Percentiles rank a stretch among this genome's conserved stretches.
phyloP scores from a whole-genome alignment of 352 stramenopile species.

The Pythium oligandrum region DNA sequence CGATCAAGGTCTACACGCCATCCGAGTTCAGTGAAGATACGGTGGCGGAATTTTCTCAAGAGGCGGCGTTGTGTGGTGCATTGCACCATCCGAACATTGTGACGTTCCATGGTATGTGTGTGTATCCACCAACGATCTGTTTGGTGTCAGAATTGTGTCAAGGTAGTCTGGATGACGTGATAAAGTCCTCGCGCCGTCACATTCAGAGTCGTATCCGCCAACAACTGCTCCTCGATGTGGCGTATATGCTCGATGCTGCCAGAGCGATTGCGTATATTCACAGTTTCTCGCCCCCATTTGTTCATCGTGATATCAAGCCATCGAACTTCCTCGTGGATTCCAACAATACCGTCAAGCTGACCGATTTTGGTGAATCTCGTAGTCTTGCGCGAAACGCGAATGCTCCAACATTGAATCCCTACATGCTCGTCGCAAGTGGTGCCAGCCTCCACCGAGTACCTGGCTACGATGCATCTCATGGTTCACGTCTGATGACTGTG shows the following conservation, averaged over 20 bases:
- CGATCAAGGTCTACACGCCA: constrained; percentile 62
- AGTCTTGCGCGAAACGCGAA: constrained; percentile 13
- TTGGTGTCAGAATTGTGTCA: constrained; percentile 52
- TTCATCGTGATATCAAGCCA: constrained; percentile 51
- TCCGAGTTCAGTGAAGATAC: constrained; percentile 36
- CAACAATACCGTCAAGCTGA: constrained; percentile 25
- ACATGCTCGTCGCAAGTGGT: constrained; percentile 14
- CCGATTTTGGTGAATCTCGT: constrained; percentile 31
- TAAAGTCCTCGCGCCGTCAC: background rate
- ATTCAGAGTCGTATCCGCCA: constrained; percentile 9
- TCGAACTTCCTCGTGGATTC: constrained; percentile 51
- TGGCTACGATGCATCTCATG: too few relatives aligned
- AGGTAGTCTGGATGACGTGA: constrained; percentile 29
- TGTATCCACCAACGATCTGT: constrained; percentile 48
- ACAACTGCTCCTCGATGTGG: constrained; percentile 28
- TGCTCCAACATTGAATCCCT: constrained; percentile 5
- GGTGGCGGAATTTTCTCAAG: constrained; percentile 38
- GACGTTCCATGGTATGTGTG: constrained; percentile 43
- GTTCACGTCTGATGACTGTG: constrained; percentile 13
- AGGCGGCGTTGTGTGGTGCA: constrained; percentile 33
- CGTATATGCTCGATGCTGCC: constrained; percentile 41
- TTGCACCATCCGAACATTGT: constrained; percentile 48
- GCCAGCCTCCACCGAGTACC: constrained; percentile 3
- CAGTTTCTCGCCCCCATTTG: constrained; percentile 42
- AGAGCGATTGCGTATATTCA: constrained; percentile 42